A percentile compares a stretch with the other conserved stretches of the same genome.
Conservation (phyloP, 1,284 basidiomycete species). For the Ustilago nuda region DNA sequence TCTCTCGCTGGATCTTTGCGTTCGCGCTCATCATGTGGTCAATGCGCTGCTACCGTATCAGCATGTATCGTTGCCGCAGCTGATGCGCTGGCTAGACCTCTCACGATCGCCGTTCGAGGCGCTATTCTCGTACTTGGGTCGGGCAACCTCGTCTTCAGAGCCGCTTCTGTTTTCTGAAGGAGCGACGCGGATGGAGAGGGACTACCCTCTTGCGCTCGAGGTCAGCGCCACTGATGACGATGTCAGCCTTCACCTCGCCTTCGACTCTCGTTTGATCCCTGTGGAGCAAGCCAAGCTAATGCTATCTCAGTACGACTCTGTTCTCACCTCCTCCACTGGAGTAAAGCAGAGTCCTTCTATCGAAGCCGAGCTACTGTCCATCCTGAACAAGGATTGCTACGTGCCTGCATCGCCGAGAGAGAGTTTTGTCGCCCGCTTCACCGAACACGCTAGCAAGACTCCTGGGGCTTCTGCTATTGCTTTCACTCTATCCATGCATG, state of each 20-base stretch:
- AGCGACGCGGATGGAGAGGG: constrained; percentile 51
- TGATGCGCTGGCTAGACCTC: constrained; percentile 50
- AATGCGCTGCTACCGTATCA: constrained; percentile 48
- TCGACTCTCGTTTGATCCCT: constrained; percentile 39
- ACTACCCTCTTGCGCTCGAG: constrained; percentile 61
- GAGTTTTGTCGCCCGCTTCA: constrained; percentile 52
- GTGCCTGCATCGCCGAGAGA: constrained; percentile 27
- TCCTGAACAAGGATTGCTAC: constrained; percentile 47
- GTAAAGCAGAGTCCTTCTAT: neutral
- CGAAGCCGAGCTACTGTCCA: constrained; percentile 17
- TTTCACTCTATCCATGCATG: constrained; percentile 42
- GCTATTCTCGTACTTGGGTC: constrained; percentile 58
- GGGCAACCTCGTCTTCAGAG: constrained; percentile 1
- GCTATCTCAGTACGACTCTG: constrained; percentile 49
- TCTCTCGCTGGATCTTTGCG: constrained; percentile 10
- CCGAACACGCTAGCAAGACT: constrained; percentile 18
- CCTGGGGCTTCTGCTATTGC: constrained; percentile 54
- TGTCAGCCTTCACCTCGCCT: constrained; percentile 47
- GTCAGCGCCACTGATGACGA: constrained; percentile 39
- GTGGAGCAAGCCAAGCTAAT: constrained; percentile 48
- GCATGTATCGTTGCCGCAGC: constrained; percentile 57
- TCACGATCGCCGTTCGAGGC: constrained; percentile 53
- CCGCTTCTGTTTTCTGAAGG: constrained; percentile 17
- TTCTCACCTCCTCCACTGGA: constrained; percentile 7
- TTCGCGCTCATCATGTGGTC: constrained; percentile 26